Evolutionary conservation across 805 yeast species (phyloP).

Genomic region (Ogataea trehaloabstinens): DNA sequence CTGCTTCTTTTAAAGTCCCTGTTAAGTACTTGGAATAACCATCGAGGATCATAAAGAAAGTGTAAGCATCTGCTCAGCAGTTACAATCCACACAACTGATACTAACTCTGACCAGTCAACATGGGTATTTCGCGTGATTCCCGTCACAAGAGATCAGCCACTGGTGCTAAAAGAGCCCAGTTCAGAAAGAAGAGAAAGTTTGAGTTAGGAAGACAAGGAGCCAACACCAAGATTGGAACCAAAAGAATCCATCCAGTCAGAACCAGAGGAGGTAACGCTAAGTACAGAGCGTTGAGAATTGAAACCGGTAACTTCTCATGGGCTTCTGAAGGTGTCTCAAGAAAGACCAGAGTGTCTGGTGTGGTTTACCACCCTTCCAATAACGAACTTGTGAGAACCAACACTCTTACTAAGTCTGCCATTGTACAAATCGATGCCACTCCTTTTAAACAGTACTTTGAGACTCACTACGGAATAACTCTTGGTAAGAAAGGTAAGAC

Average conservation of each 20-base stretch:
- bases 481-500: slow-evolving; percentile 81
- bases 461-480: slow-evolving; percentile 93
- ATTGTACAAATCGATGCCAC: slow-evolving; percentile 99
- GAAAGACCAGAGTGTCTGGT: slow-evolving; percentile 98
- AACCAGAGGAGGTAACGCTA: slow-evolving; percentile 99
- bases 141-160: slow-evolving; percentile 99
- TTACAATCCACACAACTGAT: background rate
- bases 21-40: no score
- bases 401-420: slow-evolving; percentile 98
- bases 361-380: slow-evolving; percentile 99
- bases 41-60: no score
- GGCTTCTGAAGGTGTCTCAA: slow-evolving; percentile 98
- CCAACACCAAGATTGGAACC: slow-evolving; percentile 98
- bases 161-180: slow-evolving; percentile 99
- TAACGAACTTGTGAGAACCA: slow-evolving; percentile 99
- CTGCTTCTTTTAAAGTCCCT: no score
- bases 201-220: slow-evolving; percentile 99
- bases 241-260: slow-evolving; percentile 99
- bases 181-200: slow-evolving; percentile 99
- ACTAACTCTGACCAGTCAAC: slow-evolving; percentile 32
- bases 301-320: slow-evolving; percentile 99
- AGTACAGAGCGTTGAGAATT: slow-evolving; percentile 99
- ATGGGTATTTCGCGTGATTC: slow-evolving; percentile 99
- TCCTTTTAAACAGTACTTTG: slow-evolving; percentile 99
- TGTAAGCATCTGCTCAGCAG: background rate